Evolutionary conservation across 2,329 filamentous ascomycete species (phyloP).

Genomic region (Phaeosphaeriaceae sp.): DNA sequence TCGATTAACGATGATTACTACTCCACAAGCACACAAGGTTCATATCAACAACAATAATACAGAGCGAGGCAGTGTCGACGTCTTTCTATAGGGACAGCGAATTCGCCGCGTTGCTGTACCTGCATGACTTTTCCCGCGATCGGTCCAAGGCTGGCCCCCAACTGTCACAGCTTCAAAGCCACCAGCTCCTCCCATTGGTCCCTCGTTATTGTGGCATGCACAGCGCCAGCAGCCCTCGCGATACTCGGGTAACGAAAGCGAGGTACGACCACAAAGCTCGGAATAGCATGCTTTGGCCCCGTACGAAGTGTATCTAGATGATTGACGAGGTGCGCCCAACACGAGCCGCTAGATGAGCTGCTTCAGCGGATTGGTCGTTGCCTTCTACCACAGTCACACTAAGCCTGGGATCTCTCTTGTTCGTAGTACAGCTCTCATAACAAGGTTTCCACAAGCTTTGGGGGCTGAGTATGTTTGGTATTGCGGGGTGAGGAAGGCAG

Average conservation of each 20-base stretch:
- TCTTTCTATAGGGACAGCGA: too few relatives aligned
- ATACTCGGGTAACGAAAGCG: conserved; percentile 9
- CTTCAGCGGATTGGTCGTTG: background rate
- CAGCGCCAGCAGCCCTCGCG: background rate
- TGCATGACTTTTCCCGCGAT: background rate
- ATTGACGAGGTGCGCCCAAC: background rate
- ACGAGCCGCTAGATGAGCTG: background rate
- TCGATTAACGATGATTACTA: background rate
- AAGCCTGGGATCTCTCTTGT: background rate
- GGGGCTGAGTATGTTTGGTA: background rate
- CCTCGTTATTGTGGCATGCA: conserved; percentile 1
- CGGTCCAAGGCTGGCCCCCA: conserved; percentile 1
- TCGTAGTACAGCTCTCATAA: background rate
- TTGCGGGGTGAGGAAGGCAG: background rate
- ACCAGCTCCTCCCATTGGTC: conserved; percentile 6
- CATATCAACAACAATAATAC: too few relatives aligned
- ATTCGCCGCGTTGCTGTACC: background rate
- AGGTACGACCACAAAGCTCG: conserved; percentile 11
- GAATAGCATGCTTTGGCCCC: background rate
- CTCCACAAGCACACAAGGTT: background rate
- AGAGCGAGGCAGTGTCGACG: too few relatives aligned
- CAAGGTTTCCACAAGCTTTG: background rate
- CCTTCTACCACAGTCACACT: background rate
- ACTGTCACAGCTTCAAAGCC: background rate
- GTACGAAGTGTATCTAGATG: background rate